These are phyloP conservation scores for Samsoniella hepiali DNA, from an alignment of 2,329 filamentous ascomycete genomes.

Conservation along the genomic window DNA sequence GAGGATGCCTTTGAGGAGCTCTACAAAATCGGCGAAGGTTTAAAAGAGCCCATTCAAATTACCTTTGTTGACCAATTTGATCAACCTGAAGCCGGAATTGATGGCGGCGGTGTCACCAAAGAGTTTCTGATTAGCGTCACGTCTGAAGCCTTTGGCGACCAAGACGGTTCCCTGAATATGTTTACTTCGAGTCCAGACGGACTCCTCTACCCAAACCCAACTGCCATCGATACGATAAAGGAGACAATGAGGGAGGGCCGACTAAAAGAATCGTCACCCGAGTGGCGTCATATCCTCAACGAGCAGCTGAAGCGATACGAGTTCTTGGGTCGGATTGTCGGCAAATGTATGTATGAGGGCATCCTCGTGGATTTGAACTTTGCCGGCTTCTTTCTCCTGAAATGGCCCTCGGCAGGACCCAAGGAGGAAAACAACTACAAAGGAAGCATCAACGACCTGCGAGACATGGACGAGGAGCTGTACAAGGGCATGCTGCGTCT, in stretches of 20 bases:
- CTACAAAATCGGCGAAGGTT: slow-evolving; percentile 71
- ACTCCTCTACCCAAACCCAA: slow-evolving; percentile 83
- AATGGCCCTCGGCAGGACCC: slow-evolving; percentile 77
- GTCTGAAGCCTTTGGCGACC: slow-evolving; percentile 71
- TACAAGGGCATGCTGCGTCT: slow-evolving; percentile 81
- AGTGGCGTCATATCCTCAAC: slow-evolving; percentile 55
- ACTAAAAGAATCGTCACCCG: slow-evolving; percentile 48
- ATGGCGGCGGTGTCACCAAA: slow-evolving; percentile 95
- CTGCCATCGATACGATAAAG: slow-evolving; percentile 65
- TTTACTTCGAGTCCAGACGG: slow-evolving; percentile 86
- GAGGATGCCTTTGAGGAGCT: slow-evolving; percentile 83
- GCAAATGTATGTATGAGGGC: slow-evolving; percentile 96
- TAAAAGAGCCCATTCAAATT: slow-evolving; percentile 96
- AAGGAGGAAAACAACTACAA: slow-evolving; percentile 70
- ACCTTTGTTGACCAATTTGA: slow-evolving; percentile 93
- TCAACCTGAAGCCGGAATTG: slow-evolving; percentile 84
- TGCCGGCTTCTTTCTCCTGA: slow-evolving; percentile 91
- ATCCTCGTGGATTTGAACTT: slow-evolving; percentile 92
- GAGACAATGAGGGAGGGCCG: slow-evolving; percentile 53
- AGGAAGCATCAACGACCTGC: slow-evolving; percentile 89
- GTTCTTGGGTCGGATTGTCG: slow-evolving; percentile 87
- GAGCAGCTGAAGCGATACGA: slow-evolving; percentile 74
- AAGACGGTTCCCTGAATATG: slow-evolving; percentile 47
- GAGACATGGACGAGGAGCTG: slow-evolving; percentile 84
- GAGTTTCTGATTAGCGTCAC: slow-evolving; percentile 92